Evolutionary conservation across 2,329 filamentous ascomycete genomes (phyloP).

Genomic region (Daldinia eschscholtzii): DNA sequence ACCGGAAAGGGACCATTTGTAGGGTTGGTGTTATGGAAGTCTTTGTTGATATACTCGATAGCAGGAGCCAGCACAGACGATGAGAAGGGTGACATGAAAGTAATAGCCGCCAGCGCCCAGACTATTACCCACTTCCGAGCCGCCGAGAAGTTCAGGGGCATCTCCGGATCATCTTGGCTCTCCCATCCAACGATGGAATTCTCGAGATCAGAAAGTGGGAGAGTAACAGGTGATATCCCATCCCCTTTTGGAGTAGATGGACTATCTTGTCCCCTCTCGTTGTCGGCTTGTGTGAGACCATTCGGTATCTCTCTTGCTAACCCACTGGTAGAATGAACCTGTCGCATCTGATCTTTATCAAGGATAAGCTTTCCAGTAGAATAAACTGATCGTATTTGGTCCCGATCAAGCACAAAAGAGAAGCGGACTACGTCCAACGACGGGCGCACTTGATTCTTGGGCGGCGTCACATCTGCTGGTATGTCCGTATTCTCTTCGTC

Average conservation of each 20-base stretch:
- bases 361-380: constrained; percentile 36
- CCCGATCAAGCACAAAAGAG: constrained; percentile 35
- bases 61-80: constrained; percentile 71
- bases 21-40: constrained; percentile 59
- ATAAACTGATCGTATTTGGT: constrained; percentile 37
- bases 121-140: constrained; percentile 70
- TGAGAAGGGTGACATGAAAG: constrained; percentile 74
- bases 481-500: constrained; percentile 32
- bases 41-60: constrained; percentile 58
- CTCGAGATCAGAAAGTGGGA: constrained; percentile 65
- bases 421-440: constrained; percentile 35
- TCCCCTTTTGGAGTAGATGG: constrained; percentile 46
- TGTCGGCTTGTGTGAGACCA: constrained; percentile 44
- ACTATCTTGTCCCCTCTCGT: constrained; percentile 45
- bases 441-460: constrained; percentile 15
- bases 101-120: constrained; percentile 69
- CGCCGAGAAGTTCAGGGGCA: constrained; percentile 69
- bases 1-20: constrained; percentile 67
- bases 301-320: constrained; percentile 31
- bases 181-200: constrained; percentile 72
- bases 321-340: constrained; percentile 29
- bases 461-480: background rate
- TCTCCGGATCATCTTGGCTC: constrained; percentile 66
- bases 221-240: constrained; percentile 52
- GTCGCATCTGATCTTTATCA: constrained; percentile 35